Conservation (phyloP, 345 rosid species). For the Linum lewisii region DNA sequence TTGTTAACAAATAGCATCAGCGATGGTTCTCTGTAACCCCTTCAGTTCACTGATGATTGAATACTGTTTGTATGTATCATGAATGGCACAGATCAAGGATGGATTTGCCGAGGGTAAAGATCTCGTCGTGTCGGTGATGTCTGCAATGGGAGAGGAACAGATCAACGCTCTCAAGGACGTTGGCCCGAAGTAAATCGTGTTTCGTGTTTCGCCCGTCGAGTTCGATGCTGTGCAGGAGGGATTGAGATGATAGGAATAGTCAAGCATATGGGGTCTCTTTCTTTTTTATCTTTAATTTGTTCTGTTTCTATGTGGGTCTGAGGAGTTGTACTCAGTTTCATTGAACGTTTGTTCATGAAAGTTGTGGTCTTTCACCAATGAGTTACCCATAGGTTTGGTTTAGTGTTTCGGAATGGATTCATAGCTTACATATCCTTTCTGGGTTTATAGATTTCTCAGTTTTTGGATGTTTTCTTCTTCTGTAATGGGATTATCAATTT, state of each 20-base stretch:
- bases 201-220: background rate
- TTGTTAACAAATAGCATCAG: background rate
- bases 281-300: background rate
- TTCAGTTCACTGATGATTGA: too few species aligned
- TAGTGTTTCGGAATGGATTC: too few species aligned
- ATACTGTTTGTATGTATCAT: background rate
- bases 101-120: constrained; percentile 4
- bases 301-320: background rate
- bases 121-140: background rate
- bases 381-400: background rate
- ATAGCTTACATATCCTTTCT: too few species aligned
- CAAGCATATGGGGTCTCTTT: background rate
- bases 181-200: background rate
- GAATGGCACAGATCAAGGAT: constrained; percentile 1
- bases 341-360: background rate
- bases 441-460: background rate
- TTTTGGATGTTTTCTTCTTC: background rate
- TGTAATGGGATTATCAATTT: background rate
- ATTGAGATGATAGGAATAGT: background rate
- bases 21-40: too few species aligned
- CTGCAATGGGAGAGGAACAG: constrained; percentile 6
- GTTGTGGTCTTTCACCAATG: background rate
- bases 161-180: constrained; percentile 2
- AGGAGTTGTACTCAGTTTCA: background rate
- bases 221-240: background rate